Base-by-base conservation (phyloP, 495 filamentous ascomycete species). In the Schizothecium vesticola region DNA sequence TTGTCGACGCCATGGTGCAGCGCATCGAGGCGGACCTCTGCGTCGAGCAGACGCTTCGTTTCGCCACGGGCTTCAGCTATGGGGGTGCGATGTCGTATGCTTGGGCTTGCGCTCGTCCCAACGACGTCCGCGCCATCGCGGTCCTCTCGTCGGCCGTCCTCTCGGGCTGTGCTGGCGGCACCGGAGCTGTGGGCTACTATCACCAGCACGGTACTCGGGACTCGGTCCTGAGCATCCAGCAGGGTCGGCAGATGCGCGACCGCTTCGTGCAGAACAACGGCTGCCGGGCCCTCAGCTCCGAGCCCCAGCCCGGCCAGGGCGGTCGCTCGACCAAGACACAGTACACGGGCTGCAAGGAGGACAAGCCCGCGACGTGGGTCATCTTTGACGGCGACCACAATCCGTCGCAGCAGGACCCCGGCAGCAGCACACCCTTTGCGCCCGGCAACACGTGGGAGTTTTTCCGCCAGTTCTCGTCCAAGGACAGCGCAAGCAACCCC, bases 41-140 rank as follows among this genome's bases (percentile, higher is more conserved):
- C 69, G 68, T 82, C 11, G 74, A 83, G 67, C 59, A 74, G 64
- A 73, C 70, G 51, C 72, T 76, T 51, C 70, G 77, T 56, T 83
- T 79, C 73, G 73, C 80, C 1, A 80, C 75, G 16, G 81, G 81
- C 31, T 83, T 80, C 72, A 80, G 78, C 68, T 83, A 80, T 68
- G 81, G 81, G 23, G 81, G 72, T 36, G 76, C 76, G 51, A 82
- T 83, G 80, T 80, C 78, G 10, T 82, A 82, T 51, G 66, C 79
- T 2, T 67, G 82, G 65, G 80, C 80, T 19, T 83, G 81, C 64
- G 67, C 79, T 1, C 77, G 73, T 5, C 71, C 74, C 2, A 73
- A 78, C 26, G 74, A 75, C 28, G 78, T 82, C 67, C 78, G 76
- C 28, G 81, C 79, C 26, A 76, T 83, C 10, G 75, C 76, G 25